Base-by-base conservation (phyloP, 2,329 filamentous ascomycete genomes). In the Ophiostoma australiae region DNA sequence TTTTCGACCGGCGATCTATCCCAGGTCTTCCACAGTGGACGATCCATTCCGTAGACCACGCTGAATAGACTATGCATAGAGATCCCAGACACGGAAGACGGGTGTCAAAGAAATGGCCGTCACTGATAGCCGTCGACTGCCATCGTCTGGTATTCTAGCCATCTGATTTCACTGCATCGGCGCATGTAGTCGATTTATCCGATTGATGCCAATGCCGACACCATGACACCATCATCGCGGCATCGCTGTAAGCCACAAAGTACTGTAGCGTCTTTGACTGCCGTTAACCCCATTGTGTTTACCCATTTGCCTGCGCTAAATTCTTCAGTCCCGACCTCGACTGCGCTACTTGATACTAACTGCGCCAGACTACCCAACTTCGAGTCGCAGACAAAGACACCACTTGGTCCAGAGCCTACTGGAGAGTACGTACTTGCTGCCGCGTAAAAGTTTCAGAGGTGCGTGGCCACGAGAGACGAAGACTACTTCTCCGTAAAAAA, bases 391-490 rank as follows among this genome's bases (percentile, higher is more conserved):
- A 52, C 44, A 52, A 52, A 52, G 44, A 6, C 48, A 41, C 39
- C 39, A 41, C 39, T 41, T 41, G 39, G 15, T 13, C 10, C 15
- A 41, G 13, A 41, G 10, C 15, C 39, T 41, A 41, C 39, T 41
- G 39, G 7, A 23, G 17, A 52, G 20, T 23, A 52, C 48, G n/a
- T 58, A 27, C n/a, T 58, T 11, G n/a, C n/a, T 23, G 52, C 52
- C 52, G 52, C 52, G 52, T 27, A 31, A 6, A 27, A 31, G 52
- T 58, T 31, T 31, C 52, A 58, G 17, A 58, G 52, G 52, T 58
- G 52, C 52, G 52, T 58, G 52, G 52, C 52, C 52, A 27, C 52
- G 31, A 58, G n/a, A 48, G 44, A 48, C 44, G 20, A 48, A 48
- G 44, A 48, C 44, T 13, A 10, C 15, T 41, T 41, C 39, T 41